Evolutionary conservation across 2,329 filamentous ascomycete genomes (phyloP).

Genomic region (Ophiostoma pallidulum): DNA sequence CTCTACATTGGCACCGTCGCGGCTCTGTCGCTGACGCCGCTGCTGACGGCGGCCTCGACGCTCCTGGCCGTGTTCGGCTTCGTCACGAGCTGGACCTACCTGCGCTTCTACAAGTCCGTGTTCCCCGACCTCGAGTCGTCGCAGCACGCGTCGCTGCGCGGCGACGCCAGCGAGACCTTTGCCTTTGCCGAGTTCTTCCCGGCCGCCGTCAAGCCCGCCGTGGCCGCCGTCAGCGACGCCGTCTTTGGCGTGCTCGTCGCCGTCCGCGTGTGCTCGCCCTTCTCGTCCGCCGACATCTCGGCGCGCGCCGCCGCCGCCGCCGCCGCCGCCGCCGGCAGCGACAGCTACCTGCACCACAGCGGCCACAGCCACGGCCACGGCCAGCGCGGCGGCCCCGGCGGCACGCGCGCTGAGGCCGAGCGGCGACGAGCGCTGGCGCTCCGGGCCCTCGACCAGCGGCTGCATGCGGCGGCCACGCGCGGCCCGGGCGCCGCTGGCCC

Average conservation of each 20-base stretch:
- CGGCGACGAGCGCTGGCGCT: constrained; percentile 78
- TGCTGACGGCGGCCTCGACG: constrained; percentile 61
- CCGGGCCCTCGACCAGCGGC: constrained; percentile 81
- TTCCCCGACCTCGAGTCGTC: constrained; percentile 57
- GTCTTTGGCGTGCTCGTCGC: constrained; percentile 68
- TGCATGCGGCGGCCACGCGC: constrained; percentile 77
- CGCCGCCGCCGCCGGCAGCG: constrained; percentile 60
- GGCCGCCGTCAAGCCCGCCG: constrained; percentile 65
- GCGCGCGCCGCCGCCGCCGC: constrained; percentile 39
- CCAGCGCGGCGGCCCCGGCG: constrained; percentile 48
- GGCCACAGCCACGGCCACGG: constrained; percentile 28
- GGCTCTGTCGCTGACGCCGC: constrained; percentile 47
- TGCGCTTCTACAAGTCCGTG: constrained; percentile 83
- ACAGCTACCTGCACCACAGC: constrained; percentile 44
- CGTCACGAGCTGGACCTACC: constrained; percentile 84
- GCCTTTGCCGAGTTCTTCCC: constrained; percentile 95
- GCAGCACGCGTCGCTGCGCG: constrained; percentile 57
- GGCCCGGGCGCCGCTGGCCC: constrained; percentile 37
- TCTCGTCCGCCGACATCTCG: constrained; percentile 70
- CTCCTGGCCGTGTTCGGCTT: constrained; percentile 75
- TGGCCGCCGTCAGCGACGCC: constrained; percentile 63
- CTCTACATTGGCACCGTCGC: constrained; percentile 67
- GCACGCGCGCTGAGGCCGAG: constrained; percentile 84
- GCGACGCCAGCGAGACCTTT: constrained; percentile 93
- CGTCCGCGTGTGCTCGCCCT: constrained; percentile 72